These are phyloP conservation scores for Mrakia blollopis DNA, from an alignment of 768 basidiomycete species.

Conservation along the genomic window DNA sequence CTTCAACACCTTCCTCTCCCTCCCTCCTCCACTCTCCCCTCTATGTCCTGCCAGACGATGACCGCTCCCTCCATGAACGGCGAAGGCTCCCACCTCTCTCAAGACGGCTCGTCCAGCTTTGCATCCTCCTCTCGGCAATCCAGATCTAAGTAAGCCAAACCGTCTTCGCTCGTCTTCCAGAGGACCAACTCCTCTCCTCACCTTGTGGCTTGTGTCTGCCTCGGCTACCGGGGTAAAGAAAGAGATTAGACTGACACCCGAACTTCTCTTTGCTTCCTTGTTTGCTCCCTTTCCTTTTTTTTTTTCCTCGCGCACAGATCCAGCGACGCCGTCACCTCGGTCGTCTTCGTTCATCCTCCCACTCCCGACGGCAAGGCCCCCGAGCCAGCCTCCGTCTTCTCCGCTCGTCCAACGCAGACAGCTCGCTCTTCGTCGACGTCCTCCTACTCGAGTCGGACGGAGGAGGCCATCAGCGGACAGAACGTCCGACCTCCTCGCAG, in stretches of 20 bases:
- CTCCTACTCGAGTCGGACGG: background rate
- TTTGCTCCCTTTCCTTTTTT: background rate
- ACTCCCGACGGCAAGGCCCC: conserved; percentile 13
- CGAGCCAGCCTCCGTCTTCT: background rate
- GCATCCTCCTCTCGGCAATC: background rate
- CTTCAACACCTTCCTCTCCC: background rate
- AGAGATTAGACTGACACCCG: background rate
- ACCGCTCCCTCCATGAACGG: conserved; percentile 1
- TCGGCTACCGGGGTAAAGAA: background rate
- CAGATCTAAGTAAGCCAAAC: background rate
- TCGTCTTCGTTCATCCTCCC: conserved; percentile 12
- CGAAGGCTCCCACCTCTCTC: background rate
- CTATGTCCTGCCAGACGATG: conserved; percentile 11
- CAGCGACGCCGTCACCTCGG: background rate
- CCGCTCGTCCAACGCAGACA: background rate
- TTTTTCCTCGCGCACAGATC: background rate
- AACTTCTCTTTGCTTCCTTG: background rate
- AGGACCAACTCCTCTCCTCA: background rate
- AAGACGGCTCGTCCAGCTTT: background rate
- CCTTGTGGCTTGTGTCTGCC: background rate
- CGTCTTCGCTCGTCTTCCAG: background rate
- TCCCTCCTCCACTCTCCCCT: background rate
- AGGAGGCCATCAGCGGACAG: conserved; percentile 16
- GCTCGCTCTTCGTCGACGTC: background rate
- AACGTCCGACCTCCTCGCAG: conserved; percentile 26